Evolutionary conservation across 768 basidiomycete species (phyloP).

Genomic region (Boletus pseudo-olivaceus): DNA sequence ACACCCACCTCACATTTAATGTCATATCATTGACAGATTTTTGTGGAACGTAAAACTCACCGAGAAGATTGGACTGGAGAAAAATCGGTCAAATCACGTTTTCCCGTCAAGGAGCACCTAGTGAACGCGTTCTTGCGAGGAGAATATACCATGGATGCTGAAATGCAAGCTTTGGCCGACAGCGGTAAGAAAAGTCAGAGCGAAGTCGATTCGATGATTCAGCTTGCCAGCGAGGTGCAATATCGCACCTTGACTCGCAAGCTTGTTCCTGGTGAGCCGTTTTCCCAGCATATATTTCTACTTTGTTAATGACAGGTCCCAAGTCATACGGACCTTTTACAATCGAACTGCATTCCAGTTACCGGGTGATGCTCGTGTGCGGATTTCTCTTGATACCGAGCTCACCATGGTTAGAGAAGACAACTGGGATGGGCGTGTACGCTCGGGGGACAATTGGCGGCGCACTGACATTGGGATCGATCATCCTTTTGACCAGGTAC

Average conservation of each 20-base stretch:
- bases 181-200: constrained; percentile 91
- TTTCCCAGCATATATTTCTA: neutral
- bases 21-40: constrained; percentile 49
- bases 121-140: constrained; percentile 90
- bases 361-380: constrained; percentile 96
- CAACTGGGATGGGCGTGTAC: constrained; percentile 82
- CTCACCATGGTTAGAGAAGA: constrained; percentile 94
- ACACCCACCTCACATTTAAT: neutral
- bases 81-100: constrained; percentile 96
- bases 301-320: neutral
- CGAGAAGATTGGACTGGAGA: constrained; percentile 99
- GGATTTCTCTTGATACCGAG: constrained; percentile 97
- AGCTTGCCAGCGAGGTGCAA: constrained; percentile 96
- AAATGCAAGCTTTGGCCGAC: constrained; percentile 80
- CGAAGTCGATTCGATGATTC: constrained; percentile 92
- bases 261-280: constrained; percentile 68
- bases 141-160: constrained; percentile 88
- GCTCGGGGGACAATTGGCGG: constrained; percentile 91
- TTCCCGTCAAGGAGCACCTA: constrained; percentile 90
- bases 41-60: constrained; percentile 87
- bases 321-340: constrained; percentile 96
- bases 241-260: constrained; percentile 82
- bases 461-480: constrained; percentile 92
- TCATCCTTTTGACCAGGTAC: constrained; percentile 77
- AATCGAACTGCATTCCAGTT: constrained; percentile 99